Evolutionary conservation across 345 rosid genomes (phyloP), one percentile per base, ranked within the genome.

Genomic region (Eucalyptus shirleyi): DNA sequence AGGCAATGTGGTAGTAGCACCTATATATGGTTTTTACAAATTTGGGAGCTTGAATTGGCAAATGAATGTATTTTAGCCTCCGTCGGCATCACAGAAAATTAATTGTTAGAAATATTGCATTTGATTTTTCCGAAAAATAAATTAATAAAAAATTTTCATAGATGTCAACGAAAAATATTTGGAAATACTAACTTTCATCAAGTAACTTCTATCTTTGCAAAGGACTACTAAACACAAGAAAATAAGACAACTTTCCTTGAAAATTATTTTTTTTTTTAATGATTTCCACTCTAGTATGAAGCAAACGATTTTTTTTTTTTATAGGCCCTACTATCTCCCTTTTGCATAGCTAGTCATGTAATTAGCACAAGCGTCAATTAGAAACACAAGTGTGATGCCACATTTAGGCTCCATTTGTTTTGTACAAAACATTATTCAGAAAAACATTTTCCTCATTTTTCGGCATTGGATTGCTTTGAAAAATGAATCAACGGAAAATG

Each of bases 401-500:
- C 77, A 15, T 60, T 60, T 23, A 56, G 28, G 62, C 62, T 56
- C 12, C 12, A 1, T 56, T 55, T 56, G 62, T 56, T 56, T 56
- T 10, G 28, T 56, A 56, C 3, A 56, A 56, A 56, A 56, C 3
- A 56, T 56, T 56, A 21, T 23, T 56, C 0, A 23, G 0, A 56
- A 56, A 56, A 56, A 56, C 1, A 9, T 21, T 23, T 56, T 56
- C 9, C 62, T 56, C 62, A 56, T 24, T 56, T 56, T 56, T 9
- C 1, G 6, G 30, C 3, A 2, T 56, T 24, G 3, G 62, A 56
- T 56, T 2, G 6, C 3, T 56, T 56, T 23, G 30, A 0, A 56
- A 23, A 23, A 56, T 56, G 3, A 56, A 23, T 21, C 0, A 0
- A 56, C 0, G 0, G 1, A 56, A 56, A 56, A 24, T 56, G 28